Percentiles rank a stretch among this genome's conserved stretches.
Conservation (phyloP, 1,139 yeast genomes). For the Wickerhamomyces sp. region DNA sequence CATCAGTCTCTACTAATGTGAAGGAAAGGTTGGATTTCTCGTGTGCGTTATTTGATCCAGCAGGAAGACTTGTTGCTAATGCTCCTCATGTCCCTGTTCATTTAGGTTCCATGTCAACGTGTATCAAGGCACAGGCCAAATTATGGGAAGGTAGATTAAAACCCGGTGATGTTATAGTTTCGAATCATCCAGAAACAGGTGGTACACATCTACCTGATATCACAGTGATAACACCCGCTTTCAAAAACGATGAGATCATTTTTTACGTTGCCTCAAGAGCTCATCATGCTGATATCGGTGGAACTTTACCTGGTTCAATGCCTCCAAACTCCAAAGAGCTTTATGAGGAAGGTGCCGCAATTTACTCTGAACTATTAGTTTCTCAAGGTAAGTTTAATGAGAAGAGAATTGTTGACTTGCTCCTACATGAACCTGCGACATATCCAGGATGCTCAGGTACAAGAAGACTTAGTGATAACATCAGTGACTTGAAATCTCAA, state of each 20-base stretch:
- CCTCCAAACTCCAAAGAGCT: conserved; percentile 43
- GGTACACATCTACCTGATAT: conserved; percentile 83
- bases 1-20: conserved; percentile 81
- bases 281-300: conserved; percentile 50
- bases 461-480: conserved; percentile 40
- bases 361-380: conserved; percentile 37
- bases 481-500: conserved; percentile 45
- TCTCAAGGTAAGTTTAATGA: conserved; percentile 38
- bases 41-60: conserved; percentile 72
- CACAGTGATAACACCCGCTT: conserved; percentile 61
- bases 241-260: conserved; percentile 31
- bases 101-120: conserved; percentile 82
- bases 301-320: conserved; percentile 42
- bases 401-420: conserved; percentile 30
- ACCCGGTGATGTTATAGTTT: conserved; percentile 70
- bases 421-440: conserved; percentile 36
- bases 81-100: conserved; percentile 90
- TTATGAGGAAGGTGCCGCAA: conserved; percentile 45
- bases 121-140: conserved; percentile 64
- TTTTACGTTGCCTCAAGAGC: conserved; percentile 47
- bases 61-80: conserved; percentile 77
- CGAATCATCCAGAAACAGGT: conserved; percentile 77
- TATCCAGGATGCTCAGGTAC: conserved; percentile 44
- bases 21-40: conserved; percentile 82
- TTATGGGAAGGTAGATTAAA: conserved; percentile 55